A percentile compares a stretch with the other conserved stretches of the same genome.
These are phyloP conservation scores for Daldinia loculata DNA, from an alignment of 495 filamentous ascomycete genomes.

Conservation along the genomic window DNA sequence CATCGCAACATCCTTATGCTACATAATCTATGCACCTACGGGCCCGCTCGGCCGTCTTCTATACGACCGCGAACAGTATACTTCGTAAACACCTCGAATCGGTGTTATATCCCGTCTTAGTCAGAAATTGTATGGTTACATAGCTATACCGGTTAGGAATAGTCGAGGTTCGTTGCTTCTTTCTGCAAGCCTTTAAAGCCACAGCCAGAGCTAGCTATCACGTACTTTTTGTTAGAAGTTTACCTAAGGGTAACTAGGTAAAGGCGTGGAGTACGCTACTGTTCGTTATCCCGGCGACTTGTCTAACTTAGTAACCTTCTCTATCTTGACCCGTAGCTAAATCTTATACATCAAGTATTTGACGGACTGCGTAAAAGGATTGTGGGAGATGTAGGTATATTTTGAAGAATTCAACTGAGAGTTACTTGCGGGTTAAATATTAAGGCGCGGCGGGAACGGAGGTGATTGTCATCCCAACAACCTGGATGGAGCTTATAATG, in stretches of 20 bases:
- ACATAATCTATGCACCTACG: slow-evolving; percentile 8
- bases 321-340: neutral
- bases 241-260: neutral
- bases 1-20: slow-evolving; percentile 5
- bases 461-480: neutral
- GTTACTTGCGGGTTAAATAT: neutral
- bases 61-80: neutral
- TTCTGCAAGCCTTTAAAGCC: neutral
- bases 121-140: neutral
- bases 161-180: neutral
- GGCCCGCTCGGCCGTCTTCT: slow-evolving; percentile 2
- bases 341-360: neutral
- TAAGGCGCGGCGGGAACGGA: neutral
- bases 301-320: neutral
- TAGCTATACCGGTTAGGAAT: neutral
- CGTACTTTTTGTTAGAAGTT: neutral
- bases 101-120: neutral
- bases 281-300: neutral
- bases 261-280: neutral
- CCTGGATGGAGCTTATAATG: neutral
- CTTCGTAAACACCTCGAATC: neutral
- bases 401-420: neutral
- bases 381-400: neutral
- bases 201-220: neutral
- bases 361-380: neutral